Percentiles rank a stretch among this genome's conserved stretches.
Evolutionary conservation across 768 basidiomycete genomes (phyloP).

Genomic region (Mycena alexandri): DNA sequence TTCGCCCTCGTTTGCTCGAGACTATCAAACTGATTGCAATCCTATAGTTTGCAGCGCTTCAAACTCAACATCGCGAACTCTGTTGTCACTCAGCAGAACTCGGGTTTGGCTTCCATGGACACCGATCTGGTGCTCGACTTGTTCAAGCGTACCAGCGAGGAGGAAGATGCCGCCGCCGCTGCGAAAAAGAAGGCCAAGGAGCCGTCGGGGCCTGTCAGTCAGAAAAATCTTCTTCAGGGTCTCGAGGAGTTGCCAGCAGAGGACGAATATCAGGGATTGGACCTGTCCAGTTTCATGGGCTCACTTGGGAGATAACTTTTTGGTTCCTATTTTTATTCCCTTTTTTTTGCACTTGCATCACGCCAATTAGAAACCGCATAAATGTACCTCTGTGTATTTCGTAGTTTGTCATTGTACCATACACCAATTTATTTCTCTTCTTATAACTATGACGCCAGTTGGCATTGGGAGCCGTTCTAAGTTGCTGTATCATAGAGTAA

Average conservation of each 20-base stretch:
- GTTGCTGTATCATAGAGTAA: too few relatives aligned
- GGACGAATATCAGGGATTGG: slow-evolving; percentile 91
- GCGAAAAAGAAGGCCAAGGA: slow-evolving; percentile 69
- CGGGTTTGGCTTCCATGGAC: slow-evolving; percentile 94
- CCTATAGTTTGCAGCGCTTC: slow-evolving; percentile 91
- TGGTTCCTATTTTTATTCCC: slow-evolving; percentile 46
- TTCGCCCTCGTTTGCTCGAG: slow-evolving; percentile 19
- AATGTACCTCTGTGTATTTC: slow-evolving; percentile 35
- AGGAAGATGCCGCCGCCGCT: slow-evolving; percentile 70
- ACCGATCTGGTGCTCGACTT: slow-evolving; percentile 97
- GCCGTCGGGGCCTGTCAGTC: slow-evolving; percentile 68
- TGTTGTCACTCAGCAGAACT: slow-evolving; percentile 97
- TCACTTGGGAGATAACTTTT: slow-evolving; percentile 71
- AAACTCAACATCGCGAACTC: slow-evolving; percentile 98
- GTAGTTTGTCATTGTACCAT: slow-evolving; percentile 36
- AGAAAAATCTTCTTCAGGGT: slow-evolving; percentile 89
- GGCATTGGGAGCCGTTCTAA: too few relatives aligned
- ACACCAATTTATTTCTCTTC: slow-evolving; percentile 24
- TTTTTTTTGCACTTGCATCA: slow-evolving; percentile 27
- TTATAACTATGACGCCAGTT: too few relatives aligned
- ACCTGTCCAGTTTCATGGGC: slow-evolving; percentile 89
- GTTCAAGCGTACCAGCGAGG: slow-evolving; percentile 86
- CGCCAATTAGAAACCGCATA: slow-evolving; percentile 35
- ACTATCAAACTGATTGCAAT: slow-evolving; percentile 12
- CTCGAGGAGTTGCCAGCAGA: slow-evolving; percentile 93